Percentiles rank a stretch among this genome's conserved stretches.
phyloP scores from a whole-genome alignment of 2,329 filamentous ascomycete genomes.

The Cytospora piceicola region DNA sequence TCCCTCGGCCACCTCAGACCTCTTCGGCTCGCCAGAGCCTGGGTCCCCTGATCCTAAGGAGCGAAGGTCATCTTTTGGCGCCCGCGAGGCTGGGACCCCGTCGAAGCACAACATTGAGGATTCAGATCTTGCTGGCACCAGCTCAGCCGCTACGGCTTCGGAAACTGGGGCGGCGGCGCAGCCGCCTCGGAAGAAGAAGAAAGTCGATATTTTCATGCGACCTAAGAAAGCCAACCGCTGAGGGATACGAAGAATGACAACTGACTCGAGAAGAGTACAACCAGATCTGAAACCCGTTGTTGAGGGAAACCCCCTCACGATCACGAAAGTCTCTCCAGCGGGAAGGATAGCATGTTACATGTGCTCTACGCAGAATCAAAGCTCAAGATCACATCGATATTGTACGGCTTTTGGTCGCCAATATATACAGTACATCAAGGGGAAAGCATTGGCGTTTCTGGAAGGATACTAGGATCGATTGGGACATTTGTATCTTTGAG shows the following conservation, averaged over 20 bases:
- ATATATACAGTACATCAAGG: neutral
- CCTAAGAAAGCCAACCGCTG: slow-evolving; percentile 44
- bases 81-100: neutral
- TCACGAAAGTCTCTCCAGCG: neutral
- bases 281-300: too few species aligned
- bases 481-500: neutral
- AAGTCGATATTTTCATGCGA: slow-evolving; percentile 55
- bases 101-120: slow-evolving; percentile 6
- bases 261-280: neutral
- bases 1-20: slow-evolving; percentile 6
- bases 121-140: slow-evolving; percentile 1
- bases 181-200: slow-evolving; percentile 47
- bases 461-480: neutral
- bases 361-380: neutral
- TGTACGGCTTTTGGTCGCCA: neutral
- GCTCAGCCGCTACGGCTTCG: slow-evolving; percentile 25
- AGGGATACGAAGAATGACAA: slow-evolving; percentile 22
- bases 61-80: slow-evolving; percentile 14
- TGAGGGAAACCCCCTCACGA: neutral
- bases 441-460: slow-evolving; percentile 6
- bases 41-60: neutral
- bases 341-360: neutral
- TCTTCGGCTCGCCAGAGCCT: slow-evolving; percentile 13
- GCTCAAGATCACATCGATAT: neutral
- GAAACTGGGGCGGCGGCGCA: slow-evolving; percentile 26